Conservation (phyloP, 441 rosid species). For the Bruguiera hainesii region DNA sequence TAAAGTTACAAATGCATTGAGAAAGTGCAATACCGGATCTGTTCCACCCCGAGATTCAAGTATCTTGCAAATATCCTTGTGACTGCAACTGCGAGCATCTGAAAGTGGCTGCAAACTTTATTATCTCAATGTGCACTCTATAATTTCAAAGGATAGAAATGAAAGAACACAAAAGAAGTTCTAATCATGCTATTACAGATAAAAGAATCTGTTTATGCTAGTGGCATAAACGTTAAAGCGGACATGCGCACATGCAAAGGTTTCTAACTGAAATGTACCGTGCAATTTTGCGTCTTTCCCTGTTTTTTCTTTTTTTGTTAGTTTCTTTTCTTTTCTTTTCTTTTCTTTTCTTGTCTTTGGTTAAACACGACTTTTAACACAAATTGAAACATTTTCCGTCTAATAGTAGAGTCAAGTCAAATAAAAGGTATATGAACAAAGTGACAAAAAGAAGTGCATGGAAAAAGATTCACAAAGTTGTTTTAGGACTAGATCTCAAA, state of each 20-base stretch:
- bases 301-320: neutral
- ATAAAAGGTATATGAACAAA: too few relatives aligned
- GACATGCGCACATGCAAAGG: too few relatives aligned
- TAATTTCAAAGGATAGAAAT: neutral
- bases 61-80: constrained; percentile 48
- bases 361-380: too few relatives aligned
- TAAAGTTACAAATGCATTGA: neutral
- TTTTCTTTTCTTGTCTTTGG: too few relatives aligned
- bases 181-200: too few relatives aligned
- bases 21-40: constrained; percentile 44
- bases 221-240: too few relatives aligned
- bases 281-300: neutral
- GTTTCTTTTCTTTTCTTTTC: neutral
- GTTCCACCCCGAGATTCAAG: constrained; percentile 46
- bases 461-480: neutral
- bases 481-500: neutral
- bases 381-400: too few relatives aligned
- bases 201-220: too few relatives aligned
- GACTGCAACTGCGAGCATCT: constrained; percentile 50
- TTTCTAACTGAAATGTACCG: too few relatives aligned
- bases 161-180: neutral
- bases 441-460: neutral
- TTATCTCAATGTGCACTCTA: constrained; percentile 9
- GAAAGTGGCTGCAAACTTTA: constrained; percentile 48
- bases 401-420: too few relatives aligned